These are phyloP conservation scores for Aspergillus campestris DNA, from an alignment of 495 filamentous ascomycete species.

Conservation along the genomic window DNA sequence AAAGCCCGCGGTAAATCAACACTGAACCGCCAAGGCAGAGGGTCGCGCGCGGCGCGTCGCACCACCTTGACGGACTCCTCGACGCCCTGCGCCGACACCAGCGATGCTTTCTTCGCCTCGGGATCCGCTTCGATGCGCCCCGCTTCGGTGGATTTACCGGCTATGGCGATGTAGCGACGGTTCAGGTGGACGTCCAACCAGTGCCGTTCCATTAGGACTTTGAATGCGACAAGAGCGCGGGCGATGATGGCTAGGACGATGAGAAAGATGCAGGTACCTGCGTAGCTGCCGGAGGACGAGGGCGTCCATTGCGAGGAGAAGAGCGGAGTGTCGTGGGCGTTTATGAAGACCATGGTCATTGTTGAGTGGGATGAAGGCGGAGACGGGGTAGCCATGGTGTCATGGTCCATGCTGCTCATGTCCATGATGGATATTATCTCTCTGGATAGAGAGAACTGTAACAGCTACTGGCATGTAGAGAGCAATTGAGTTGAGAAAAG, in stretches of 20 bases:
- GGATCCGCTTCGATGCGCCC: conserved; percentile 45
- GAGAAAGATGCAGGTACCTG: conserved; percentile 81
- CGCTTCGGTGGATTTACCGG: conserved; percentile 50
- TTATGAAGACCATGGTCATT: conserved; percentile 52
- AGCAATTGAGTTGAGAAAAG: no score
- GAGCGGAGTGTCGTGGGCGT: conserved; percentile 56
- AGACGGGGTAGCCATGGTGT: conserved; percentile 7
- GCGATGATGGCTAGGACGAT: conserved; percentile 61
- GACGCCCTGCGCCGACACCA: conserved; percentile 58
- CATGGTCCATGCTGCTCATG: conserved; percentile 10
- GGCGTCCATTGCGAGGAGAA: conserved; percentile 72
- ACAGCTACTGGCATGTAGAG: no score
- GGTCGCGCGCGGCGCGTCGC: conserved; percentile 33
- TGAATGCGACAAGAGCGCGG: conserved; percentile 61
- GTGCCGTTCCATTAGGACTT: conserved; percentile 44
- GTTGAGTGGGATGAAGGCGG: conserved; percentile 13
- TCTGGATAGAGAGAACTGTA: no score
- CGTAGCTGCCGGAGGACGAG: conserved; percentile 56
- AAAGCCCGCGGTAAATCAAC: conserved; percentile 68
- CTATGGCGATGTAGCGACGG: conserved; percentile 66
- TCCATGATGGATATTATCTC: conserved; percentile 9
- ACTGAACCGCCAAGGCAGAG: conserved; percentile 63
- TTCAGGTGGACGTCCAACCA: conserved; percentile 59
- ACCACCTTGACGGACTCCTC: conserved; percentile 70
- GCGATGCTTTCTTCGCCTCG: conserved; percentile 48